These are phyloP conservation scores for Canavalia gladiata DNA, from an alignment of 306 rosid species.

Conservation along the genomic window DNA sequence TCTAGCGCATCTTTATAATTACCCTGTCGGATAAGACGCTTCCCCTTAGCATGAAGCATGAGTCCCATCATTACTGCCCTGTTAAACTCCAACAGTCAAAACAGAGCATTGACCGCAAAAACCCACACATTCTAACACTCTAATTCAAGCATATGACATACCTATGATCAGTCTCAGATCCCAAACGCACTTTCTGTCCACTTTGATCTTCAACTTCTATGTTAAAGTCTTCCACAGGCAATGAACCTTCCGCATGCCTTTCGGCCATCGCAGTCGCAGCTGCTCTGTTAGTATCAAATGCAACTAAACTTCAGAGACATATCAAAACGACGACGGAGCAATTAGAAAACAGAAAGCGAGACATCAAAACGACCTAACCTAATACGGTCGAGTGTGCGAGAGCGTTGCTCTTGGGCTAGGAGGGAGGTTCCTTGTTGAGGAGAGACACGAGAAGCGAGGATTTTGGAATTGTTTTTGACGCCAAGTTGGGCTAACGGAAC, in stretches of 20 bases:
- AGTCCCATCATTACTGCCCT: slow-evolving; percentile 98
- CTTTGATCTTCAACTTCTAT: slow-evolving; percentile 93
- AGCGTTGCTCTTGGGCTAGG: slow-evolving; percentile 85
- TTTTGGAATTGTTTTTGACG: slow-evolving; percentile 75
- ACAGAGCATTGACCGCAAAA: neutral
- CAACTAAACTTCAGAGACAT: neutral
- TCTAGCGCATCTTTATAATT: slow-evolving; percentile 85
- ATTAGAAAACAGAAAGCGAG: no score
- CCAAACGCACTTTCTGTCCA: slow-evolving; percentile 79
- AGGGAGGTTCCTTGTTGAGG: slow-evolving; percentile 64
- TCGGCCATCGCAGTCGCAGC: slow-evolving; percentile 75
- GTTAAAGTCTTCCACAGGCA: slow-evolving; percentile 81
- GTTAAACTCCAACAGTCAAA: slow-evolving; percentile 32
- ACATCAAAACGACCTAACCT: slow-evolving; percentile 44
- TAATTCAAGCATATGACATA: slow-evolving; percentile 29
- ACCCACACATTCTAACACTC: neutral
- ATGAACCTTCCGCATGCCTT: slow-evolving; percentile 81
- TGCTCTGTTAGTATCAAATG: slow-evolving; percentile 59
- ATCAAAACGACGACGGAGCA: neutral
- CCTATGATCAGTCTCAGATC: slow-evolving; percentile 87
- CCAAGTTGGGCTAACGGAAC: slow-evolving; percentile 66
- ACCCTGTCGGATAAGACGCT: slow-evolving; percentile 64
- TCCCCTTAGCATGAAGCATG: slow-evolving; percentile 91
- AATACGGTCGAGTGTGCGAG: slow-evolving; percentile 69
- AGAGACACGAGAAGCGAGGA: slow-evolving; percentile 65